Evolutionary conservation across 176 grass and related monocot species (phyloP), one percentile per base, ranked within the genome.

Genomic region (Echinochloa phyllopogon): DNA sequence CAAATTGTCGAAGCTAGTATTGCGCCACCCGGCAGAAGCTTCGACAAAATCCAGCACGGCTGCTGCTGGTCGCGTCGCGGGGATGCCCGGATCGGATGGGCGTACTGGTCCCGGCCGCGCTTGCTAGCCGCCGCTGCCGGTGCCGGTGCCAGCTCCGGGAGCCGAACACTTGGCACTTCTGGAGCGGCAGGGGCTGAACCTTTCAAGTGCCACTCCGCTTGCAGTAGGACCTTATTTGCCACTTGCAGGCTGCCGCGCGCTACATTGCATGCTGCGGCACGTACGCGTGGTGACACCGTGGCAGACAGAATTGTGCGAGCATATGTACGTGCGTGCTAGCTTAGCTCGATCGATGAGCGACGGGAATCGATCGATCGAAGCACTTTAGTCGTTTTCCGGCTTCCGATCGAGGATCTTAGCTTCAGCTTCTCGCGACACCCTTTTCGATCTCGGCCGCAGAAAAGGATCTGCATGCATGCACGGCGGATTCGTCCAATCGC

Each of bases 131-230:
- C 55, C 55, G 55, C 51, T 20, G 51, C 51, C 21, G 8, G 3
- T 15, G 14, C 48, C 13, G 48, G 13, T n/a, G n/a, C 43, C 6
- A 9, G 14, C 12, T 14, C 48, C 13, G 13, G 15, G 59, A 38
- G 42, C 48, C 82, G 44, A 64, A 75, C 57, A 41, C 70, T 64
- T 64, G 56, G 81, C 42, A 23, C 55, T 24, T 83, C 12, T 23
- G 57, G 4, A 72, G 41, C 81, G 68, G 81, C 68, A 16, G 69
- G 56, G 8, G 21, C 8, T 3, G 8, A 6, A 21, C 18, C 7
- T n/a, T 23, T 60, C n/a, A 60, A 8, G 3, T 72, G 68, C 24
- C 13, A 24, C 69, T 15, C 69, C 29, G 15, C 53, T n/a, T 61
- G 41, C 10, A 33, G 18, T 0, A 33, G 24, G 44, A 18, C n/a